A percentile compares a stretch with the other conserved stretches of the same genome.
Evolutionary conservation across 2,329 filamentous ascomycete species (phyloP).

Genomic region (Fusarium equiseti): DNA sequence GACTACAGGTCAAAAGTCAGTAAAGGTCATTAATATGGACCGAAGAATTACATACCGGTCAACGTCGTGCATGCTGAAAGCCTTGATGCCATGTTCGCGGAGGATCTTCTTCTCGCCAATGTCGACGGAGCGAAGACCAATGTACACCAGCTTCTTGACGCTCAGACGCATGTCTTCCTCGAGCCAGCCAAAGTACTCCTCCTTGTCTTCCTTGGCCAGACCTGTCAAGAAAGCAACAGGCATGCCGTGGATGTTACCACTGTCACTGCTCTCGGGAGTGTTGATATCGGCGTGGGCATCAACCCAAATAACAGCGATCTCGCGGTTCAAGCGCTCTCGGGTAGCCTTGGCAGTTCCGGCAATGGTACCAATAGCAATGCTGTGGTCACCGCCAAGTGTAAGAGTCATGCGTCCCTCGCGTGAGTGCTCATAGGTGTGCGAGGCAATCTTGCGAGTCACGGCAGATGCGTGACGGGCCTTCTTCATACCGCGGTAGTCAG

Average conservation of each 20-base stretch:
- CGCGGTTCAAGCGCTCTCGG: conserved; percentile 81
- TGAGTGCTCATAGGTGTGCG: conserved; percentile 90
- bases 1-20: conserved; percentile 58
- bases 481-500: conserved; percentile 92
- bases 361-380: conserved; percentile 94
- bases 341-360: conserved; percentile 88
- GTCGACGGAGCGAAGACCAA: conserved; percentile 93
- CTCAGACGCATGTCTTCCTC: conserved; percentile 76
- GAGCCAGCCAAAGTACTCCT: conserved; percentile 92
- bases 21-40: not conserved
- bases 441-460: conserved; percentile 82
- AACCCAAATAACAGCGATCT: conserved; percentile 98
- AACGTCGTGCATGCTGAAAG: conserved; percentile 98
- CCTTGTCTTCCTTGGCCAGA: conserved; percentile 78
- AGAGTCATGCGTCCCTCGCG: conserved; percentile 86
- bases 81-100: conserved; percentile 89
- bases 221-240: conserved; percentile 92
- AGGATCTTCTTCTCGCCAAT: conserved; percentile 93
- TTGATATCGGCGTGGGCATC: conserved; percentile 99
- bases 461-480: conserved; percentile 87
- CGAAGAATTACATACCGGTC: conserved; percentile 72
- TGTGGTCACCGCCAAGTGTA: conserved; percentile 95
- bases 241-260: conserved; percentile 98
- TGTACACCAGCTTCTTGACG: conserved; percentile 92
- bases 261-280: conserved; percentile 88